phyloP scores from a whole-genome alignment of 306 rosid genomes.

The Acacia melanoxylon region DNA sequence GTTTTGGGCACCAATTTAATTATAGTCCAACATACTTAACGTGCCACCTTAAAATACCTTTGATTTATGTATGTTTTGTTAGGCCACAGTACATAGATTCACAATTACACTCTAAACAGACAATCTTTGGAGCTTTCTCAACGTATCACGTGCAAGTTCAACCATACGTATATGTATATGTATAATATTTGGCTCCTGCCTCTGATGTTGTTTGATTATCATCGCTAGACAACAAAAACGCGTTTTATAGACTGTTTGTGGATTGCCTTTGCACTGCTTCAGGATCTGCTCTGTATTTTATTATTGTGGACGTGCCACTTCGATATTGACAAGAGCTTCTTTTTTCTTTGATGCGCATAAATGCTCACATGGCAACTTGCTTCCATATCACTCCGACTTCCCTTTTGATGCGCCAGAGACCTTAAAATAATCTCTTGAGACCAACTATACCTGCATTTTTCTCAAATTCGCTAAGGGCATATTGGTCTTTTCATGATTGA shows the following conservation, averaged over 20 bases:
- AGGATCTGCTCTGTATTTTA: not conserved
- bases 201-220: not conserved
- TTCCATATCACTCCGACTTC: not conserved
- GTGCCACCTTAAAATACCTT: not conserved
- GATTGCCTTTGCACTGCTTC: not conserved
- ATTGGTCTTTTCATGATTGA: no score
- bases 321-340: not conserved
- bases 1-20: not conserved
- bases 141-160: not conserved
- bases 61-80: not conserved
- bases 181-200: no score
- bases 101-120: not conserved
- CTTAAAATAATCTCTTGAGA: not conserved
- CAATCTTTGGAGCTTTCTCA: not conserved
- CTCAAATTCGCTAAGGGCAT: no score
- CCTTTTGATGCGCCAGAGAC: not conserved
- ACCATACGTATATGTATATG: no score
- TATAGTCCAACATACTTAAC: not conserved
- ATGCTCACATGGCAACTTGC: slow-evolving; percentile 15
- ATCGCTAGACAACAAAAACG: no score
- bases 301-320: not conserved
- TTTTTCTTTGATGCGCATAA: not conserved
- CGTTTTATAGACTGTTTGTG: not conserved
- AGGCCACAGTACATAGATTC: not conserved
- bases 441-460: not conserved